These are phyloP conservation scores for Globisporangium paroecandrum DNA, from an alignment of 352 stramenopile species.

Conservation along the genomic window DNA sequence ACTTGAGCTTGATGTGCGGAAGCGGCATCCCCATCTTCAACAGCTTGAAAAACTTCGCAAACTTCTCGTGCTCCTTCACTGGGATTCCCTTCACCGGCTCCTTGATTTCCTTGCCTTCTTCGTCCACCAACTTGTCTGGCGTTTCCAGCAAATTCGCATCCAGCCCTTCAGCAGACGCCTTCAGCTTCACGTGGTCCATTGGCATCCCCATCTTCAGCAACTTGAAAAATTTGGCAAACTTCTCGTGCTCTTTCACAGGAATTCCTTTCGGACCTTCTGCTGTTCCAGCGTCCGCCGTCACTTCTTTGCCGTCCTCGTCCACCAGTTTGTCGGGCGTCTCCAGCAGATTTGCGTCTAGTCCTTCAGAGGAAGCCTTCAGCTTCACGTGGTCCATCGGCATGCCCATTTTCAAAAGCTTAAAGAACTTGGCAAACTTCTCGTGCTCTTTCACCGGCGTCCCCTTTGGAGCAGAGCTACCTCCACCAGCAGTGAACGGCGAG, in stretches of 20 bases:
- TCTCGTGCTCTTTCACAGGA: conserved; percentile 84
- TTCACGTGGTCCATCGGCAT: conserved; percentile 88
- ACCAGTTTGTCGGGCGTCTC: conserved; percentile 60
- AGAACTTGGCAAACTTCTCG: conserved; percentile 92
- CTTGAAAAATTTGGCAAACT: conserved; percentile 94
- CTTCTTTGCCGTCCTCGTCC: conserved; percentile 47
- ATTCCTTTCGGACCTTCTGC: conserved; percentile 24
- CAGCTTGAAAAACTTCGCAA: conserved; percentile 95
- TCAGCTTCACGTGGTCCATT: conserved; percentile 87
- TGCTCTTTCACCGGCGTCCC: conserved; percentile 78
- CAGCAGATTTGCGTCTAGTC: conserved; percentile 46
- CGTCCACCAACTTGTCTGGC: conserved; percentile 57
- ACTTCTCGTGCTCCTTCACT: conserved; percentile 88
- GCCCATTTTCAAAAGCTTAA: conserved; percentile 91
- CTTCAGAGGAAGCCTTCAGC: conserved; percentile 69
- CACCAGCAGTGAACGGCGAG: conserved; percentile 9
- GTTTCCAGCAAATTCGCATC: conserved; percentile 54
- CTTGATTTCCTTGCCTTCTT: conserved; percentile 47
- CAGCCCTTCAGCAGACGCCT: conserved; percentile 56
- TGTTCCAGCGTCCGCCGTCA: conserved; percentile 2
- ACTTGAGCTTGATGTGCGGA: conserved; percentile 90
- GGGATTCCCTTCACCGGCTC: conserved; percentile 29
- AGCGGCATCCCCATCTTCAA: conserved; percentile 85
- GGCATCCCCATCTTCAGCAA: conserved; percentile 88
- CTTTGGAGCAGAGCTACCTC: conserved; percentile 11